Percentiles rank a stretch among this genome's conserved stretches.
Conservation (phyloP, 2,329 filamentous ascomycete genomes). For the Talaromyces piceae region DNA sequence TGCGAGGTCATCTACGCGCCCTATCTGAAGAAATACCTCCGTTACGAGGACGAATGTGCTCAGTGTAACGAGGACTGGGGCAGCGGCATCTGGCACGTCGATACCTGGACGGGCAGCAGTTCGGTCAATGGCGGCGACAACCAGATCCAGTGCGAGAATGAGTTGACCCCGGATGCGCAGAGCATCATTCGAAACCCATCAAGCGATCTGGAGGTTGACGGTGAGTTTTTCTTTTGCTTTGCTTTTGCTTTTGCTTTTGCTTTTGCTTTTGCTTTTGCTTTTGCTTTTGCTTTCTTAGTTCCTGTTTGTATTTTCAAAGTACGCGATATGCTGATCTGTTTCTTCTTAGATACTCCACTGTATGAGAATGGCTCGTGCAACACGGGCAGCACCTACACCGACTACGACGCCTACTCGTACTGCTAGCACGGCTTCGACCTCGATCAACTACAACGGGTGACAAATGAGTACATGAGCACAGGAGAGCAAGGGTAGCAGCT, state of each 20-base stretch:
- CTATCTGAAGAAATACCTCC: conserved; percentile 39
- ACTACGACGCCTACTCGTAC: conserved; percentile 6
- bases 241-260: conserved; percentile 13
- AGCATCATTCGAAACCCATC: conserved; percentile 26
- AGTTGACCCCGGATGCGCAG: conserved; percentile 24
- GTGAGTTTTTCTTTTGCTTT: conserved; percentile 14
- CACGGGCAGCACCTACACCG: conserved; percentile 1
- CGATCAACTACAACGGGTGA: no score
- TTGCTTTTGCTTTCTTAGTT: no score
- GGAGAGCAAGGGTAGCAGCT: not conserved
- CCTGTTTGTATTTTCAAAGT: no score
- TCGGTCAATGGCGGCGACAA: conserved; percentile 22
- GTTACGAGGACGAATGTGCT: conserved; percentile 29
- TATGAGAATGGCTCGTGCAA: conserved; percentile 5
- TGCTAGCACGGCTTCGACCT: no score
- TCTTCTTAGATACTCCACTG: not conserved
- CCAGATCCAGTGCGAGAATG: conserved; percentile 31
- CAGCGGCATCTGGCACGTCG: conserved; percentile 22
- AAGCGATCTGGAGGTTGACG: conserved; percentile 23
- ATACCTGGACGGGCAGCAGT: conserved; percentile 34
- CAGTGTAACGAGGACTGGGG: conserved; percentile 24
- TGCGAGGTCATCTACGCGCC: conserved; percentile 43
- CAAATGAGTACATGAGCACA: no score
- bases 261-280: no score
- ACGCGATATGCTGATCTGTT: no score